Base-by-base conservation (phyloP, 2,329 filamentous ascomycete species). In the Emergomyces orientalis region DNA sequence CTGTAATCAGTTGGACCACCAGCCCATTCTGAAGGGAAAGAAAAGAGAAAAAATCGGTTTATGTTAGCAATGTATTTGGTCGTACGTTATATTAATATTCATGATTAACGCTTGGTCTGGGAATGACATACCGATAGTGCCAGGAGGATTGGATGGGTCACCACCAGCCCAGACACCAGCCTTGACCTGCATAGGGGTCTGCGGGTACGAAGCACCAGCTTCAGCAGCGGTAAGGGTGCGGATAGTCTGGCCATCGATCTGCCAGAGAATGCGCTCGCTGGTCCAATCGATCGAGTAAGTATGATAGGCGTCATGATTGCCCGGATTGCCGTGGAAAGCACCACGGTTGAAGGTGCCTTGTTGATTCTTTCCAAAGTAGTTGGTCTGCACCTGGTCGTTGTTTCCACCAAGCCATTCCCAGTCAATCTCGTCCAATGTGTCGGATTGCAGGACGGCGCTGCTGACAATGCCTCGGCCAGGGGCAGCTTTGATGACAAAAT, bases 271-370 rank as follows among this genome's bases (percentile, higher is more conserved):
- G 72, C 91, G 87, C 61, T 88, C 83, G 47, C 86, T 80, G 0
- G 91, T 96, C 94, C 94, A 99, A 75, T 97, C 91, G 70, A 97
- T 80, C 3, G 88, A 87, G 78, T 97, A 99, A 11, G 86, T 97
- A 75, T 93, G 87, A 75, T 88, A 97, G 43, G 82, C 75, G 59
- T 80, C 80, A 74, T 96, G 91, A 66, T 88, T 94, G 69, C 83
- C 77, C 65, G 80, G 67, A 71, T 86, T 79, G 4, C 84, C 77
- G 75, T 95, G 90, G 74, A 90, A 92, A 63, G 89, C 87, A 65
- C 90, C 92, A 62, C 94, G 88, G 77, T 95, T 91, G 80, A 93
- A 96, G n/a, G 84, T 84, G 37, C 84, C 87, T 0, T 90, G 92
- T 68, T 89, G 83, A 61, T 93, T 94, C 77, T 97, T 96, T 74